A percentile compares a stretch with the other conserved stretches of the same genome.
Conservation (phyloP, 2,329 filamentous ascomycete genomes). For the Epichloe bromicola region DNA sequence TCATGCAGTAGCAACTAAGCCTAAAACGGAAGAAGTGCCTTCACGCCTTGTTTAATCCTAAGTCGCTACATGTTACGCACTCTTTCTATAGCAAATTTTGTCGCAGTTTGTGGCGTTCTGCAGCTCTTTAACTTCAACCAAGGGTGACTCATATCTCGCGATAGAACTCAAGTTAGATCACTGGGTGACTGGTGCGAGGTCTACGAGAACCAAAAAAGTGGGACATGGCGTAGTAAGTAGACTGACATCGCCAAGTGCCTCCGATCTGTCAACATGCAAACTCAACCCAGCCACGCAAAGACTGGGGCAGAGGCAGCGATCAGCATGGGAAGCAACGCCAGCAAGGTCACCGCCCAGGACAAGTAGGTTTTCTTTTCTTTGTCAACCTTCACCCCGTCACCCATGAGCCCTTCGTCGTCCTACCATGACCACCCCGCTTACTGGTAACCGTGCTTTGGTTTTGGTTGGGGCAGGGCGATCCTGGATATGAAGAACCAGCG, state of each 20-base stretch:
- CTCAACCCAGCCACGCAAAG: not conserved
- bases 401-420: not conserved
- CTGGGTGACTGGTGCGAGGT: too few relatives aligned
- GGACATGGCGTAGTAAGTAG: too few relatives aligned
- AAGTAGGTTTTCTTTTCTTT: conserved; percentile 43
- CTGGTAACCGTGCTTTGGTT: not conserved
- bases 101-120: too few relatives aligned
- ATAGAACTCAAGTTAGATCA: too few relatives aligned
- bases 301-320: not conserved
- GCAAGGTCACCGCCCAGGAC: conserved; percentile 61
- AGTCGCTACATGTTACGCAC: too few relatives aligned
- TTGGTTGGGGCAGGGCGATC: conserved; percentile 55
- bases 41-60: too few relatives aligned
- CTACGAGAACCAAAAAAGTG: too few relatives aligned
- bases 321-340: conserved; percentile 41
- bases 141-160: too few relatives aligned
- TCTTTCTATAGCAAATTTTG: too few relatives aligned
- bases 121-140: too few relatives aligned
- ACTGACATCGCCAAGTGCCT: not conserved
- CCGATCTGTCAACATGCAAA: not conserved
- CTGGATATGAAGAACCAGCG: conserved; percentile 96
- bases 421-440: not conserved
- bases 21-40: too few relatives aligned
- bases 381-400: not conserved
- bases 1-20: too few relatives aligned